Base-by-base conservation (phyloP, 2,329 filamentous ascomycete species). In the Penicillium hordei region DNA sequence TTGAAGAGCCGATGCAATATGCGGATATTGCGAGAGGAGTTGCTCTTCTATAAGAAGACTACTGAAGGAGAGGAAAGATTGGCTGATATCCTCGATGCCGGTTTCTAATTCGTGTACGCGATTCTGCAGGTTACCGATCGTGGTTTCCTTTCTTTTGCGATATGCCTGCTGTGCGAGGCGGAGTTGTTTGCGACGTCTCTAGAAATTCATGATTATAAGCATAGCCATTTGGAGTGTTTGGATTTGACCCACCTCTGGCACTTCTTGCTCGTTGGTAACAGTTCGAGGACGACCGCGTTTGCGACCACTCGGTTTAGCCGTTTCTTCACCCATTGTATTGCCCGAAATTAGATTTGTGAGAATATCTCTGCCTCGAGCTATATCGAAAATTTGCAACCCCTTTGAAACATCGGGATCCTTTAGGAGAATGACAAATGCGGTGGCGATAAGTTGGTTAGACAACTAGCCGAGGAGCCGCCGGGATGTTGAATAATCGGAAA, bases 111-210 rank as follows among this genome's bases (percentile, higher is more conserved):
- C 60, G 38, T 64, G 59, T 21, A 68, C 64, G 19, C 66, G 66
- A 21, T 44, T 52, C 57, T 67, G 66, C 21, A 68, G 54, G 52
- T 62, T 66, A 45, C 15, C 59, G 42, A 68, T 68, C 7, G 66
- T 67, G 38, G 56, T 68, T 33, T 68, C 66, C 45, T 68, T 68
- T 33, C 66, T 61, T 44, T 60, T 60, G 36, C 66, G 65, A 65
- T 68, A 68, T 34, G 61, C 65, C 31, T 68, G 66, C 45, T 68
- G 66, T 8, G 66, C 66, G 13, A 65, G 59, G 34, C 66, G 65
- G 33, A 68, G 64, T 52, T 68, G 66, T 52, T 60, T 67, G 53
- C 66, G 66, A 49, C 65, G 66, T 61, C 60, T 64, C 66, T 68
- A 56, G n/a, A 58, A 33, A 54, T 44, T 8, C 15, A 46, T 19